Conservation (phyloP, 345 rosid species). For the Camelina sativa region DNA sequence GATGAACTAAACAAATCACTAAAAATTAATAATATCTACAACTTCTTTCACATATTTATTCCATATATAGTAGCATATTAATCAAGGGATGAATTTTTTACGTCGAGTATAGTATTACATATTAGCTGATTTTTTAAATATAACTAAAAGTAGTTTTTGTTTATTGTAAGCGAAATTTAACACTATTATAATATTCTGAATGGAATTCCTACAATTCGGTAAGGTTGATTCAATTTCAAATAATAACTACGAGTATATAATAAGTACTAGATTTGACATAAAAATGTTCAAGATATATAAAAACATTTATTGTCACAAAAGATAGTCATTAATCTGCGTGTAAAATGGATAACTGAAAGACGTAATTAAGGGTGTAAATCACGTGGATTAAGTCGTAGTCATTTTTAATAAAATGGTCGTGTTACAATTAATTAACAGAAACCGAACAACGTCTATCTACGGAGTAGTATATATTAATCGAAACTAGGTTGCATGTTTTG, state of each 20-base stretch:
- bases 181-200: not conserved
- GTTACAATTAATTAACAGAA: slow-evolving; percentile 21
- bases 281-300: not conserved
- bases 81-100: not conserved
- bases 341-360: slow-evolving; percentile 18
- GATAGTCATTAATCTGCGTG: not conserved
- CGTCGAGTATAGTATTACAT: too few species aligned
- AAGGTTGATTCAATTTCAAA: too few species aligned
- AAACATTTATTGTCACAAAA: not conserved
- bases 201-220: too few species aligned
- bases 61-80: too few species aligned
- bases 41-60: not conserved
- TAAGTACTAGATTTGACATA: too few species aligned
- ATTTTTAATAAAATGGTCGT: slow-evolving; percentile 25
- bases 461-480: not conserved
- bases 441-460: not conserved
- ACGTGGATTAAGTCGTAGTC: slow-evolving; percentile 36
- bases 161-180: not conserved
- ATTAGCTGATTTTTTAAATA: too few species aligned
- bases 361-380: slow-evolving; percentile 35
- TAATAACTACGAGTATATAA: too few species aligned
- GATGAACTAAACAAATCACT: not conserved
- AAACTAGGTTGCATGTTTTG: slow-evolving; percentile 26
- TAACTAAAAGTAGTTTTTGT: not conserved
- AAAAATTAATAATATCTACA: not conserved